Base-by-base conservation (phyloP, 768 basidiomycete species). In the Hygrophorus russula region DNA sequence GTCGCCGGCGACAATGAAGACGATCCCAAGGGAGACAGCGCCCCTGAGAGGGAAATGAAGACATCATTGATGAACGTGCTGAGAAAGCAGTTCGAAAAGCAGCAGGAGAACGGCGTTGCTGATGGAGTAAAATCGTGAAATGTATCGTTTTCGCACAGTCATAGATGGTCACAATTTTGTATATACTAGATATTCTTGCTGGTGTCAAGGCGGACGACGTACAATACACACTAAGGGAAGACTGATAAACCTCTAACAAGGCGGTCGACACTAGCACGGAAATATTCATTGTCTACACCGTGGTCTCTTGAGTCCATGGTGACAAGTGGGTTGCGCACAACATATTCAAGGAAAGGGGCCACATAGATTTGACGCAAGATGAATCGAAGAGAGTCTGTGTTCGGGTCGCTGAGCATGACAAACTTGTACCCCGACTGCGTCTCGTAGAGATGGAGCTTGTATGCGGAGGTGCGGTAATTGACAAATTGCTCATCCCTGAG, bases 361-460 rank as follows among this genome's bases (percentile, higher is more conserved):
- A 75, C 71, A 60, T 97, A 93, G 50, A 97, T 77, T 56, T 89
- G 85, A n/a, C 84, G 78, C 31, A 97, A 64, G 42, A 89, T 69
- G 53, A 80, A 80, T 13, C 85, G 81, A 36, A 93, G 68, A 2
- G 85, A 84, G 48, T 97, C 93, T 30, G 84, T 69, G 44, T 71
- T 72, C 1, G 89, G 86, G 56, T 96, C 91, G 49, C 82, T 87
- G 51, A 97, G 76, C 70, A 98, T 88, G 55, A 97, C 72, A 63
- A 99, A 94, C 58, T 91, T 92, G 77, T 90, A 96, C 11, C 89
- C 86, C 3, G 92, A 88, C 3, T 80, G 52, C 0, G 96, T 92
- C 60, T 94, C 91, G 63, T 82, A 94, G 43, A 94, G 67, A 62
- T 98, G 93, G 7, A 98, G 73, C 58, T 83, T 93, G 72, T 99